Evolutionary conservation across 2,329 filamentous ascomycete genomes (phyloP), one percentile per base, ranked within the genome.

Genomic region (Pseudogymnoascus sp.): DNA sequence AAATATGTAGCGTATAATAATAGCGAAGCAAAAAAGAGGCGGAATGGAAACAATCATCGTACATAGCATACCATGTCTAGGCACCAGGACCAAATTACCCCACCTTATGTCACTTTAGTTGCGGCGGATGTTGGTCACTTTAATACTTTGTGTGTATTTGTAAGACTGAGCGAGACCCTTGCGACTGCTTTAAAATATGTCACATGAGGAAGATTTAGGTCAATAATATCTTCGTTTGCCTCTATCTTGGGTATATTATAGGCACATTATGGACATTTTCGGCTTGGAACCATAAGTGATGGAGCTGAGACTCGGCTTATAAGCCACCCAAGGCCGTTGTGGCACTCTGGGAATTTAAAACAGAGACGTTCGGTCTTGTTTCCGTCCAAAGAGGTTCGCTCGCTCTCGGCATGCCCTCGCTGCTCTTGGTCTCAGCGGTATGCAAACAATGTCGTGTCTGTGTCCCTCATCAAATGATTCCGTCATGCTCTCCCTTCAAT

Each of bases 401-500:
- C n/a, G n/a, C 33, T 33, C 49, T 35, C 29, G 49, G 49, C 49
- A 11, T 55, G 29, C 49, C 49, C 14, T 55, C 49, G 49, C 29
- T 35, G 49, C 10, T 55, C n/a, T 21, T 5, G 29, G 7, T 55
- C 49, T 33, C 49, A 21, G 49, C 49, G 49, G 49, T 33, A 21
- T 55, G 29, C 29, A 55, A 8, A 14, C 29, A 19, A 19, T 21
- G 23, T 33, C 49, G 29, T 55, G 29, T 19, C 49, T 21, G 29
- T 35, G 29, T 14, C 49, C 29, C 29, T 55, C 16, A 19, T 55
- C 49, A 55, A 21, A 55, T 55, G 29, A 90, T 83, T 35, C 93
- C 93, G 74, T 99, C 93, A 65, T 85, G 89, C 75, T 99, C 95
- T 68, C 94, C 94, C 19, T 90, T 87, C 65, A 97, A 81, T 72